Conservation (phyloP, 208 protist species). For the Wallacemonas sp. region DNA sequence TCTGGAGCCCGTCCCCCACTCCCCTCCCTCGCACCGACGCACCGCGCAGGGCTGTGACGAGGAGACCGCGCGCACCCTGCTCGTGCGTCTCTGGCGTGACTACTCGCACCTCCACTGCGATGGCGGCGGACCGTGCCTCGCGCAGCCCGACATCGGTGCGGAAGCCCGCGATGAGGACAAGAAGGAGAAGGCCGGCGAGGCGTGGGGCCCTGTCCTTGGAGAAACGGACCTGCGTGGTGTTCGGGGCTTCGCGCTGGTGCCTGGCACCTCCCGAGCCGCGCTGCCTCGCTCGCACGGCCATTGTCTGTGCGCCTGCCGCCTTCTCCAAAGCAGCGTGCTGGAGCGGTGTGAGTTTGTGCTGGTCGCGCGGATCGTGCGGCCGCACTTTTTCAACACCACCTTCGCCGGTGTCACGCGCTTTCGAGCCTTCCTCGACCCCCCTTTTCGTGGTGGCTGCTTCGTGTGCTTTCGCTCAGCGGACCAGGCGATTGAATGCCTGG, state of each 20-base stretch:
- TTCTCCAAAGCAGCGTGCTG: background rate
- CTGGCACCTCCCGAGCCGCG: too few relatives aligned
- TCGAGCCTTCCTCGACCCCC: slow-evolving; percentile 39
- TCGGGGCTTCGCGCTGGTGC: too few relatives aligned
- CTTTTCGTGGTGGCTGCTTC: slow-evolving; percentile 56
- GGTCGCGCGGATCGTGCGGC: background rate
- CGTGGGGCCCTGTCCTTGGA: too few relatives aligned
- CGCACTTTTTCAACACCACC: slow-evolving; percentile 29
- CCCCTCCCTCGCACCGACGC: background rate
- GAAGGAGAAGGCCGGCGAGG: background rate
- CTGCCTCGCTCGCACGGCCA: too few relatives aligned
- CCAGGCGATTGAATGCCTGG: slow-evolving; percentile 51
- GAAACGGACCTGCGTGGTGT: too few relatives aligned
- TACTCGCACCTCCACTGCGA: slow-evolving; percentile 12
- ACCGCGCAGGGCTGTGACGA: background rate
- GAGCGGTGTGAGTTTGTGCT: slow-evolving; percentile 17
- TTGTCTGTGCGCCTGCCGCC: background rate
- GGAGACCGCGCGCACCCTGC: background rate
- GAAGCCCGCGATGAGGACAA: background rate
- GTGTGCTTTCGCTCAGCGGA: slow-evolving; percentile 49
- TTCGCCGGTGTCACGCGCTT: slow-evolving; percentile 54
- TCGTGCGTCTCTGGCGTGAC: slow-evolving; percentile 1
- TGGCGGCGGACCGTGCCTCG: background rate
- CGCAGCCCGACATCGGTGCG: too few relatives aligned
- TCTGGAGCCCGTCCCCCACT: background rate